Conservation (phyloP, 2,329 filamentous ascomycete species). For the Xylaria sp. region DNA sequence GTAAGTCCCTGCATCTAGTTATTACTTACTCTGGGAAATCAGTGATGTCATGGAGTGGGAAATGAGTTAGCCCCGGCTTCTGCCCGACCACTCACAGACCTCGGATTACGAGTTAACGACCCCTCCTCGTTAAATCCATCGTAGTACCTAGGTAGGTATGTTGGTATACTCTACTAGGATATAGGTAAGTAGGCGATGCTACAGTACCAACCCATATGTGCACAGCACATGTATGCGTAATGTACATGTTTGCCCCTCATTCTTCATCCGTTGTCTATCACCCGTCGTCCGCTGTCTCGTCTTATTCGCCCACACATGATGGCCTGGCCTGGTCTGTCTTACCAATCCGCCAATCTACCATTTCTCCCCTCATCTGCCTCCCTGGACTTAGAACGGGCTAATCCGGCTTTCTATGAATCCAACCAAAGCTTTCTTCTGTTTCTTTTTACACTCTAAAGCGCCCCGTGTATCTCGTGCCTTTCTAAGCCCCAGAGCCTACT, state of each 20-base stretch:
- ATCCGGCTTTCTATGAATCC: constrained; percentile 44
- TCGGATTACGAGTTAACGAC: constrained; percentile 42
- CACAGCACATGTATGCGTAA: too few species aligned
- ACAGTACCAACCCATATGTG: too few species aligned
- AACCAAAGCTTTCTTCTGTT: constrained; percentile 36
- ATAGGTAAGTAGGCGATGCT: neutral
- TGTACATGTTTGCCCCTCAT: constrained; percentile 1
- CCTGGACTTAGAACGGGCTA: neutral
- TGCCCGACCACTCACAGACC: constrained; percentile 43
- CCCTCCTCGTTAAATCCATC: neutral
- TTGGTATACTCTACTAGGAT: too few species aligned
- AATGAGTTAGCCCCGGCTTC: constrained; percentile 32
- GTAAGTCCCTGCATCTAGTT: constrained; percentile 12
- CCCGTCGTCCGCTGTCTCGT: neutral
- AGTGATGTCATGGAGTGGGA: constrained; percentile 45
- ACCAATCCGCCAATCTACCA: neutral
- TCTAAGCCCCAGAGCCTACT: constrained; percentile 23
- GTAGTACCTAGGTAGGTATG: too few species aligned
- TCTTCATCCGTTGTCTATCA: neutral
- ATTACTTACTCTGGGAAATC: constrained; percentile 20
- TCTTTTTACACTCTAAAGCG: constrained; percentile 32
- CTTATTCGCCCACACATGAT: neutral
- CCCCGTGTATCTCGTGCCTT: constrained; percentile 33
- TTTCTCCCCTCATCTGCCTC: constrained; percentile 19
- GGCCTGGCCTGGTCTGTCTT: neutral